A percentile compares a stretch with the other conserved stretches of the same genome.
Evolutionary conservation across 768 basidiomycete genomes (phyloP).

Genomic region (Phlebiopsis gigantea): DNA sequence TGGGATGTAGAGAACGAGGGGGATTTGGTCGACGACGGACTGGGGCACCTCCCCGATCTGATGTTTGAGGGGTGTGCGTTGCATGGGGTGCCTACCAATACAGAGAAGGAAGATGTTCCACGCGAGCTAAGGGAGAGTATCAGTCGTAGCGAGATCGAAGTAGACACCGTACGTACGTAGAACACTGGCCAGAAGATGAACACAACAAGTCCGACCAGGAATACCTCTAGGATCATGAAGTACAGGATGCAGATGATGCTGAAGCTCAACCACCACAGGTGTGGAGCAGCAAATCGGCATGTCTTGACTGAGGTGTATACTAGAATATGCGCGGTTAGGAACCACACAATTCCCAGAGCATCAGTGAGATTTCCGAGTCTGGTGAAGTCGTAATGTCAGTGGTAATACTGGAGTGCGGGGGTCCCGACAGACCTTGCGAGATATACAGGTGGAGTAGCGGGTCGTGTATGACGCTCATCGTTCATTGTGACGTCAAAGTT

Average conservation of each 20-base stretch:
- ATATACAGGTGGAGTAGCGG: background rate
- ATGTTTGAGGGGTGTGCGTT: conserved; percentile 70
- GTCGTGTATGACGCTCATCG: background rate
- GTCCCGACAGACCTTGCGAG: conserved; percentile 10
- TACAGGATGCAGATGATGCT: conserved; percentile 78
- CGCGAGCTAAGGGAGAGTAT: conserved; percentile 41
- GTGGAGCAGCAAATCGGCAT: conserved; percentile 70
- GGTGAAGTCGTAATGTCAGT: background rate
- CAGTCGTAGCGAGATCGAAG: background rate
- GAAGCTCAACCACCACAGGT: conserved; percentile 85
- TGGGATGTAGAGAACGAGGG: conserved; percentile 82
- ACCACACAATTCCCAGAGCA: conserved; percentile 74
- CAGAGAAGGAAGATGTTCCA: conserved; percentile 79
- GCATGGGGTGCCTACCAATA: conserved; percentile 74
- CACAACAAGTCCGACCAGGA: conserved; percentile 70
- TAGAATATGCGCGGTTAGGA: conserved; percentile 74
- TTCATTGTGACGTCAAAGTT: background rate
- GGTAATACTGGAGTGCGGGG: background rate
- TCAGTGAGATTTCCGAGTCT: conserved; percentile 65
- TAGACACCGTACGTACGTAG: conserved; percentile 48
- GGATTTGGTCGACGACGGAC: conserved; percentile 70
- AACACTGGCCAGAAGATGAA: conserved; percentile 76
- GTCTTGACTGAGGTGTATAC: conserved; percentile 71
- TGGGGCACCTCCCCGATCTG: conserved; percentile 74
- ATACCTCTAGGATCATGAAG: conserved; percentile 63